Percentiles rank a stretch among this genome's conserved stretches.
These are phyloP conservation scores for Posidonia australis DNA, from an alignment of 106 monocot genomes.

Conservation along the genomic window DNA sequence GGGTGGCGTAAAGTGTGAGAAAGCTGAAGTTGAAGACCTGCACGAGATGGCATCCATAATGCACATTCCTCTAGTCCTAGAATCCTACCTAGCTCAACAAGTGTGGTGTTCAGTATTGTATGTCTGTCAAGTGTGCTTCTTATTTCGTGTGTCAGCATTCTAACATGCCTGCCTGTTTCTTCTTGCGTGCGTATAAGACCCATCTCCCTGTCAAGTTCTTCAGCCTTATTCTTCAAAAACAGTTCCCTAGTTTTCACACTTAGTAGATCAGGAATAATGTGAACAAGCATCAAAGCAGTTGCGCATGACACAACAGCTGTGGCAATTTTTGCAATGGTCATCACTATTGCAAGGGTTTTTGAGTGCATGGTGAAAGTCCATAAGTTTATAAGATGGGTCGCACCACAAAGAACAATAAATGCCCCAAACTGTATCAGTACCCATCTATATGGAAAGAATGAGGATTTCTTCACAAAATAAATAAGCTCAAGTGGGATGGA, in stretches of 20 bases:
- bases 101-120: conserved; percentile 80
- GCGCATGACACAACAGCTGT: conserved; percentile 80
- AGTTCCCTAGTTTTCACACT: conserved; percentile 77
- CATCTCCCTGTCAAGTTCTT: conserved; percentile 73
- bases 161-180: conserved; percentile 79
- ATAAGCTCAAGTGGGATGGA: conserved; percentile 91
- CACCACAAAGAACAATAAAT: conserved; percentile 92
- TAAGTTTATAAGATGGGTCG: conserved; percentile 84
- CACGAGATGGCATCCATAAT: conserved; percentile 86
- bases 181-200: conserved; percentile 83
- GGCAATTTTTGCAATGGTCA: conserved; percentile 69
- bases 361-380: conserved; percentile 74
- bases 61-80: conserved; percentile 73
- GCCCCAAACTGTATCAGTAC: conserved; percentile 86
- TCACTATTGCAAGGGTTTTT: conserved; percentile 56
- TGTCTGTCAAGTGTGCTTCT: conserved; percentile 84
- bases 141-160: conserved; percentile 92
- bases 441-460: conserved; percentile 89
- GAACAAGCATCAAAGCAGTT: conserved; percentile 81
- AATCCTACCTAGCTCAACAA: conserved; percentile 74
- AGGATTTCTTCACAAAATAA: conserved; percentile 85
- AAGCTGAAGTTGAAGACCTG: conserved; percentile 59
- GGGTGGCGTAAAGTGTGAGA: conserved; percentile 63
- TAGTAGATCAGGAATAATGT: conserved; percentile 85
- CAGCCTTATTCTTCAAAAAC: conserved; percentile 76